Conservation (phyloP, 208 protist species). For the Trypanosoma boissoni region DNA sequence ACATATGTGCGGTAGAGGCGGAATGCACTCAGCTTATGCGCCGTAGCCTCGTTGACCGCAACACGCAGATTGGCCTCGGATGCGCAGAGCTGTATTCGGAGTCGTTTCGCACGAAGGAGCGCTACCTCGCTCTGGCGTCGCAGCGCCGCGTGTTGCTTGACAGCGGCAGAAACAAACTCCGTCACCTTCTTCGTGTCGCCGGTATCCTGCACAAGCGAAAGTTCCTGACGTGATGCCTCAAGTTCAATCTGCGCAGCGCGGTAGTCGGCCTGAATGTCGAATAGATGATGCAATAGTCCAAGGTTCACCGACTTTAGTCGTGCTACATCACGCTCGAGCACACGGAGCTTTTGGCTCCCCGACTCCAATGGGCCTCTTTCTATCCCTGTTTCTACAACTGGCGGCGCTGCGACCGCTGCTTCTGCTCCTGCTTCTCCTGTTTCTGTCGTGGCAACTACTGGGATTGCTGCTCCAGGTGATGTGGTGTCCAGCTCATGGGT, state of each 20-base stretch:
- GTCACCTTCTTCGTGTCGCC: slow-evolving; percentile 58
- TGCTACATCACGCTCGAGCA: slow-evolving; percentile 66
- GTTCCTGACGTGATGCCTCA: slow-evolving; percentile 57
- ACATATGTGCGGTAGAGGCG: slow-evolving; percentile 84
- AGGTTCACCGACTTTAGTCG: slow-evolving; percentile 87
- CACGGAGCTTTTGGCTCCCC: slow-evolving; percentile 12
- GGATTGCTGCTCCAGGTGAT: not conserved
- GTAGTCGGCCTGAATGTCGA: slow-evolving; percentile 68
- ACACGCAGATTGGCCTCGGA: slow-evolving; percentile 87
- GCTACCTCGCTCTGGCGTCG: slow-evolving; percentile 79
- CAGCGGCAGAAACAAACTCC: slow-evolving; percentile 79
- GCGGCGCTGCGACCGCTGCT: not conserved
- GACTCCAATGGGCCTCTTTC: not conserved
- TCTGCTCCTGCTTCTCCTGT: slow-evolving; percentile 3
- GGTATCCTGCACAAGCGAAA: slow-evolving; percentile 69
- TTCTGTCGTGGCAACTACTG: not conserved
- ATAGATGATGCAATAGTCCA: slow-evolving; percentile 68
- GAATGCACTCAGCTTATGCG: slow-evolving; percentile 82
- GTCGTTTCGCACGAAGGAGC: slow-evolving; percentile 62
- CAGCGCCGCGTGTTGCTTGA: slow-evolving; percentile 77
- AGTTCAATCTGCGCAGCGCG: slow-evolving; percentile 69
- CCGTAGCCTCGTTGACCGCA: slow-evolving; percentile 78
- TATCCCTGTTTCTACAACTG: not conserved
- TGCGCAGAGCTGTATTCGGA: slow-evolving; percentile 71
- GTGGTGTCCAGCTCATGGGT: slow-evolving; percentile 29